These are phyloP conservation scores for Erucastrum elatum DNA, from an alignment of 345 rosid genomes.

Conservation along the genomic window DNA sequence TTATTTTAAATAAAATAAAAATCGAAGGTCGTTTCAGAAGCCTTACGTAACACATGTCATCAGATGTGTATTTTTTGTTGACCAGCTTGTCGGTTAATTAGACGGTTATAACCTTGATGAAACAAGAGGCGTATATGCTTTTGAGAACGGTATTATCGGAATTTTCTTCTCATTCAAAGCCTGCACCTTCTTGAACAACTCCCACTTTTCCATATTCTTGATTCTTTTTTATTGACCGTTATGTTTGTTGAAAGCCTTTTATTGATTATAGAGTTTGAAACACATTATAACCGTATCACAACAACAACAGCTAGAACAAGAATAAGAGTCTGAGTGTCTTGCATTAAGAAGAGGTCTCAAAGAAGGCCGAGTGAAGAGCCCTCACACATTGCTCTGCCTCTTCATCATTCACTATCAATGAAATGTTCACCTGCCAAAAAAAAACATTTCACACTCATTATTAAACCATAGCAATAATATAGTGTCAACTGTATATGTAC, in stretches of 20 bases:
- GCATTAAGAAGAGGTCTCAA: constrained; percentile 44
- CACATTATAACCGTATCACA: not conserved
- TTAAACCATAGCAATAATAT: not conserved
- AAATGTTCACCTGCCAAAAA: constrained; percentile 74
- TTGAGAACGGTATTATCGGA: constrained; percentile 19
- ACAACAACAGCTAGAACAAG: not conserved
- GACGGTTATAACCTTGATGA: constrained; percentile 16
- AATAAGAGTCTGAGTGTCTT: constrained; percentile 1
- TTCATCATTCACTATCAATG: constrained; percentile 71
- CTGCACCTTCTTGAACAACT: not conserved
- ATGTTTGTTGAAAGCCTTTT: not conserved
- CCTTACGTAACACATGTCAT: constrained; percentile 36
- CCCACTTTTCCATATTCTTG: constrained; percentile 15
- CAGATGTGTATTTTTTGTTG: constrained; percentile 28
- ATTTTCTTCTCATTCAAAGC: constrained; percentile 1
- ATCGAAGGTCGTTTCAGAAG: constrained; percentile 29
- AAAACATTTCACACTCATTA: constrained; percentile 4
- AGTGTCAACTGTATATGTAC: not conserved
- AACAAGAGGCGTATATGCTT: not conserved
- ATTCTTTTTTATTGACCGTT: not conserved
- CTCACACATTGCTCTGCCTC: constrained; percentile 87
- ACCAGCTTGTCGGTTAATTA: constrained; percentile 4
- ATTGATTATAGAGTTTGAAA: not conserved
- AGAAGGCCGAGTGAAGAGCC: constrained; percentile 77
- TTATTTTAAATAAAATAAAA: not conserved